These are phyloP conservation scores for Ambrosiella xylebori DNA, from an alignment of 2,329 filamentous ascomycete species.

Conservation along the genomic window DNA sequence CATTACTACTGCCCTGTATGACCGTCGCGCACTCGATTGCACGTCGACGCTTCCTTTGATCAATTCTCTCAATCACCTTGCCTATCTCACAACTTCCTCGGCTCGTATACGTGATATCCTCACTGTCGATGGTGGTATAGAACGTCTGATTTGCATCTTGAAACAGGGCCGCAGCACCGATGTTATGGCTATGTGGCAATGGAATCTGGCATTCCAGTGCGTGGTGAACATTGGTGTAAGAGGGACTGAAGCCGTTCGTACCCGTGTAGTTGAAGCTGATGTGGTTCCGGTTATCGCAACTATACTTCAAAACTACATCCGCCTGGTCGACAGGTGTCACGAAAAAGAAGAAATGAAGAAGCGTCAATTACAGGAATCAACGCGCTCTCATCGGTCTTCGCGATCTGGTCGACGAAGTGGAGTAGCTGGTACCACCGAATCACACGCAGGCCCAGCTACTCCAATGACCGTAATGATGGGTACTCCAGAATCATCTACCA, in stretches of 20 bases:
- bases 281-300: conserved; percentile 99
- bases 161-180: conserved; percentile 95
- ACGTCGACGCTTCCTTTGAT: conserved; percentile 94
- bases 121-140: conserved; percentile 95
- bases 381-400: conserved; percentile 22
- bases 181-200: conserved; percentile 99
- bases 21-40: conserved; percentile 91
- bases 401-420: conserved; percentile 23
- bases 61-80: conserved; percentile 96
- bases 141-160: conserved; percentile 88
- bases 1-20: conserved; percentile 96
- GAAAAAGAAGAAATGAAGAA: conserved; percentile 42
- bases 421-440: not conserved
- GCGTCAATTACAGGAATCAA: conserved; percentile 30
- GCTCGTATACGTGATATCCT: conserved; percentile 94
- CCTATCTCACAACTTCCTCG: conserved; percentile 94
- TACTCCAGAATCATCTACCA: not conserved
- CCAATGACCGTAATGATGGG: not conserved
- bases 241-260: conserved; percentile 84
- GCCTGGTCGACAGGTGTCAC: conserved; percentile 80
- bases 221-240: conserved; percentile 97
- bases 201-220: conserved; percentile 97
- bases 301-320: conserved; percentile 95
- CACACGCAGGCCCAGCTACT: not conserved
- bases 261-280: conserved; percentile 90